These are phyloP conservation scores for Phytophthora foliorum DNA, from an alignment of 352 stramenopile species.

Conservation along the genomic window DNA sequence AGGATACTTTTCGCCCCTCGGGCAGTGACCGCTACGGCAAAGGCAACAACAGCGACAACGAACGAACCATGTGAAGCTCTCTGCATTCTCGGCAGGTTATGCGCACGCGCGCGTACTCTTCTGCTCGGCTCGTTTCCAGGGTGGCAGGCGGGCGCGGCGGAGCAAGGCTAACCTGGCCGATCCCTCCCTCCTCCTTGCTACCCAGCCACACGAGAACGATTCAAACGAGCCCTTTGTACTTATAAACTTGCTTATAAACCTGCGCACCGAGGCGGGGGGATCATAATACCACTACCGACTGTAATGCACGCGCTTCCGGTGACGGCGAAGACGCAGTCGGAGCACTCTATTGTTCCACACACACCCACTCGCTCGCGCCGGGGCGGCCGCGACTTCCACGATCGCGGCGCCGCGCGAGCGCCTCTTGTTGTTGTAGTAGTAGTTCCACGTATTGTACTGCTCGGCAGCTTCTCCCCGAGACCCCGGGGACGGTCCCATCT, in stretches of 20 bases:
- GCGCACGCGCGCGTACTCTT: constrained; percentile 44
- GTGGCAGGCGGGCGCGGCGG: neutral
- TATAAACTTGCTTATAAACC: constrained; percentile 62
- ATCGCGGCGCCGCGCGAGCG: constrained; percentile 37
- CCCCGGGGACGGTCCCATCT: constrained; percentile 32
- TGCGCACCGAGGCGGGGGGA: constrained; percentile 44
- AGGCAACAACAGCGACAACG: constrained; percentile 5
- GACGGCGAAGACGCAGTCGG: constrained; percentile 45
- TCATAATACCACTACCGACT: constrained; percentile 56
- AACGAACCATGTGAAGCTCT: constrained; percentile 39
- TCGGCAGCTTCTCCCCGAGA: constrained; percentile 35
- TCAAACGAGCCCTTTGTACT: constrained; percentile 54
- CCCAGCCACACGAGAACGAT: constrained; percentile 28
- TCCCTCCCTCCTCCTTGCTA: constrained; percentile 9
- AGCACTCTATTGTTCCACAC: constrained; percentile 50
- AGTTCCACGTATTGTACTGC: constrained; percentile 60
- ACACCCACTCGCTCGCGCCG: constrained; percentile 37
- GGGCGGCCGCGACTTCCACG: constrained; percentile 36
- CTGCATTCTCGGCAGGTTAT: constrained; percentile 46
- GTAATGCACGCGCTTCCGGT: constrained; percentile 50
- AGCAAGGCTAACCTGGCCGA: neutral
- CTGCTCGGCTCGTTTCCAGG: constrained; percentile 36
- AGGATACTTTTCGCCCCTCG: constrained; percentile 42
- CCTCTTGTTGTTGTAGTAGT: constrained; percentile 45
- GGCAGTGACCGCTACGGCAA: neutral